Conservation (phyloP, 1,139 yeast genomes). For the Kodamaea sp. region DNA sequence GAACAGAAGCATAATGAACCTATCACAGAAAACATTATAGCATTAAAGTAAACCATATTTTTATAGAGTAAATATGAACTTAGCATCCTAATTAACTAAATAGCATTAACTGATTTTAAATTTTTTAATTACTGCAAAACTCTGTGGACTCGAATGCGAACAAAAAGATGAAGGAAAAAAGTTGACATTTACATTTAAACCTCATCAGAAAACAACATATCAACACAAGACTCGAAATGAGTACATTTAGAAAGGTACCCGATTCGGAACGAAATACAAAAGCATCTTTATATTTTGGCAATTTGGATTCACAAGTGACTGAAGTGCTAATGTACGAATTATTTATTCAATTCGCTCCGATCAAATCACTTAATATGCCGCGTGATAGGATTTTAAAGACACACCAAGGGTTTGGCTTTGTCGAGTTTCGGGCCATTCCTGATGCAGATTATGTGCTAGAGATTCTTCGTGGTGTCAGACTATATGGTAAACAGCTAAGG, state of each 20-base stretch:
- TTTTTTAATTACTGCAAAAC: no score
- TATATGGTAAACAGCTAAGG: conserved; percentile 63
- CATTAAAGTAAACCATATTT: no score
- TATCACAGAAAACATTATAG: no score
- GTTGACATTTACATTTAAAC: conserved; percentile 1
- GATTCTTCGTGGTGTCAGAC: conserved; percentile 56
- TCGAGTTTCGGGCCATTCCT: conserved; percentile 55
- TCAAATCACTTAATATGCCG: conserved; percentile 68
- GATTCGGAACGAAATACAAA: conserved; percentile 56
- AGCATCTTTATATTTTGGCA: conserved; percentile 78
- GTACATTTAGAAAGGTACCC: conserved; percentile 29
- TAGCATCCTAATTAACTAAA: no score
- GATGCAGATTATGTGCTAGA: conserved; percentile 73
- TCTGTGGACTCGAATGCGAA: no score
- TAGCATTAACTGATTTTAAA: no score
- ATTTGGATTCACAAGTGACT: conserved; percentile 69
- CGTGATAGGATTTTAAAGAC: conserved; percentile 67
- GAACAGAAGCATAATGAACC: conserved; percentile 4
- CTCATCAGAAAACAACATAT: not conserved
- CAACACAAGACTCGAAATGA: conserved; percentile 2
- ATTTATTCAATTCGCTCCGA: conserved; percentile 82
- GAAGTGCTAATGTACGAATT: conserved; percentile 74
- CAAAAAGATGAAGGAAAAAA: conserved; percentile 2
- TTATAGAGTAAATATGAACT: no score
- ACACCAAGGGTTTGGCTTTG: conserved; percentile 88